Conservation (phyloP, 768 basidiomycete genomes). For the Amanita pseudoporphyria region DNA sequence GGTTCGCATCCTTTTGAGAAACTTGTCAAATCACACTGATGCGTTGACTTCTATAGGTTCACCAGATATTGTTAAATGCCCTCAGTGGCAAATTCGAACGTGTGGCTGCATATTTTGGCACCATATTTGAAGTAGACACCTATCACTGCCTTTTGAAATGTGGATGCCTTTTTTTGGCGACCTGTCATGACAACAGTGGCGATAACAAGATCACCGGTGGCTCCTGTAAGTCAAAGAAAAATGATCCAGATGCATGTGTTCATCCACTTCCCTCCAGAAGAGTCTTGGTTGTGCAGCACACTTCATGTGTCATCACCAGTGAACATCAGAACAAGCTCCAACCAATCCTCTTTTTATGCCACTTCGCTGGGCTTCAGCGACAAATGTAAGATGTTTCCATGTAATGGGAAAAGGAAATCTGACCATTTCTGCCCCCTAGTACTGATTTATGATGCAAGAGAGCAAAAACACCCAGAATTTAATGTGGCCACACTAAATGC, state of each 20-base stretch:
- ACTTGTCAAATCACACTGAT: not conserved
- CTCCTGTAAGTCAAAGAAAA: no score
- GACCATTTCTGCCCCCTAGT: not conserved
- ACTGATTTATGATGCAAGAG: not conserved
- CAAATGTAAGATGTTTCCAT: not conserved
- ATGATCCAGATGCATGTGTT: no score
- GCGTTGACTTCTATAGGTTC: not conserved
- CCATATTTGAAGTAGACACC: not conserved
- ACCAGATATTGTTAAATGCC: not conserved
- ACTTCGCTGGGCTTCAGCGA: not conserved
- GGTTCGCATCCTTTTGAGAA: not conserved
- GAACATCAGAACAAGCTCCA: not conserved
- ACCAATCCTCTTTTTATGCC: not conserved
- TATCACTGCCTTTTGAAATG: not conserved
- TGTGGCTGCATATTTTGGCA: not conserved
- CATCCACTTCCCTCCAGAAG: no score
- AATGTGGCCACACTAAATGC: not conserved
- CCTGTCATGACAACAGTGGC: not conserved
- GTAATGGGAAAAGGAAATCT: not conserved
- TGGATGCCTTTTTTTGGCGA: not conserved
- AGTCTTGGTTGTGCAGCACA: not conserved
- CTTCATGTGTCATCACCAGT: not conserved
- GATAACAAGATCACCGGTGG: not conserved
- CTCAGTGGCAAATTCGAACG: not conserved
- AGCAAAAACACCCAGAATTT: not conserved